phyloP scores from a whole-genome alignment of 495 filamentous ascomycete genomes.

The Coniosporium apollinis region DNA sequence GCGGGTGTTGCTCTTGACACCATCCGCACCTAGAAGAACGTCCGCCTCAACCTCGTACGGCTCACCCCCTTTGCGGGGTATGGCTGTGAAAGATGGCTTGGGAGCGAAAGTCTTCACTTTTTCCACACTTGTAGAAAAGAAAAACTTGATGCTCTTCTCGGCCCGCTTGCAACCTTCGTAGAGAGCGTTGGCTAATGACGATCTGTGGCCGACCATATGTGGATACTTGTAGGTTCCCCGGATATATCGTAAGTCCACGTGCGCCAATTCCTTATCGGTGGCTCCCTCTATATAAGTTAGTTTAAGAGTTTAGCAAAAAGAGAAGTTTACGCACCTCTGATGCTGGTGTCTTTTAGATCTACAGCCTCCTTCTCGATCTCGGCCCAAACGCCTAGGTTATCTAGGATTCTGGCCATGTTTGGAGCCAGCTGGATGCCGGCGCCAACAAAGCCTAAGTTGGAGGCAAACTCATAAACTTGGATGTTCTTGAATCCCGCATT shows the following conservation, averaged over 20 bases:
- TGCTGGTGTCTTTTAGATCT: constrained; percentile 34
- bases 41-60: constrained; percentile 44
- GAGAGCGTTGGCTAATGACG: constrained; percentile 50
- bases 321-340: constrained; percentile 25
- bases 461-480: constrained; percentile 55
- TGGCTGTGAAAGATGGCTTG: constrained; percentile 36
- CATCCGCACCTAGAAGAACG: constrained; percentile 54
- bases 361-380: constrained; percentile 46
- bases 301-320: not conserved
- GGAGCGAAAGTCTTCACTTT: constrained; percentile 37
- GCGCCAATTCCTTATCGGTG: constrained; percentile 47
- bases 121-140: constrained; percentile 41
- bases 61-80: constrained; percentile 35
- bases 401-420: constrained; percentile 61
- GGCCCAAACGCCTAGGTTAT: constrained; percentile 50
- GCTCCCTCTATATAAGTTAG: constrained; percentile 38
- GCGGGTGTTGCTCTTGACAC: constrained; percentile 52
- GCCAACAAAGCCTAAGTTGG: constrained; percentile 63
- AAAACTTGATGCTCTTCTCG: constrained; percentile 51
- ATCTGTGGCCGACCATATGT: constrained; percentile 65
- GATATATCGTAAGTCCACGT: constrained; percentile 52
- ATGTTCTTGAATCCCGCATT: constrained; percentile 57
- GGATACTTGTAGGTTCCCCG: constrained; percentile 50
- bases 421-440: constrained; percentile 71
- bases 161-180: constrained; percentile 48